Percentiles rank a stretch among this genome's conserved stretches.
phyloP scores from a whole-genome alignment of 192 early-diverging fungal species.

The Paraglomus brasilianum region DNA sequence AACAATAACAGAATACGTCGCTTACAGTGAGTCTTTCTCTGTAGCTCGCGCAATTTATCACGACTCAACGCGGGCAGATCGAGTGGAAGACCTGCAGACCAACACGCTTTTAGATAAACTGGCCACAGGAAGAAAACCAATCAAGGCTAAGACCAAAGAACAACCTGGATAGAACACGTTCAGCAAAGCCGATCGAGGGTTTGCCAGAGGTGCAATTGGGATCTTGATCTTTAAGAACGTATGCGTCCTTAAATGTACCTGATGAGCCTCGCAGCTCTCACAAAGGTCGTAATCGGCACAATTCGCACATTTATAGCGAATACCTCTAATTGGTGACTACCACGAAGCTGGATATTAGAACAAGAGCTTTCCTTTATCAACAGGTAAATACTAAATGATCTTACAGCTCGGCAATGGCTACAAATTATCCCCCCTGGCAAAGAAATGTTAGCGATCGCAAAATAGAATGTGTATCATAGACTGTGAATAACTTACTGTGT shows the following conservation, averaged over 20 bases:
- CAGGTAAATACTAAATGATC: too few relatives aligned
- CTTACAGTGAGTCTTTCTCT: conserved; percentile 70
- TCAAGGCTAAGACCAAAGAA: conserved; percentile 30
- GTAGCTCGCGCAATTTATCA: conserved; percentile 49
- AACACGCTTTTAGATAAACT: too few relatives aligned
- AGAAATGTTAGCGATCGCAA: neutral
- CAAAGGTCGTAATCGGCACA: conserved; percentile 94
- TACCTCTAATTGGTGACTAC: conserved; percentile 74
- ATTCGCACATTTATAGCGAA: conserved; percentile 91
- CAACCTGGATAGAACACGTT: conserved; percentile 78
- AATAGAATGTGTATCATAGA: neutral
- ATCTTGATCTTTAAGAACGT: conserved; percentile 88
- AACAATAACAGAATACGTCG: neutral
- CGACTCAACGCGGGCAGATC: conserved; percentile 20
- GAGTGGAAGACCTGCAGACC: too few relatives aligned
- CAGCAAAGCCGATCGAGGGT: conserved; percentile 70
- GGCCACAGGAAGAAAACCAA: conserved; percentile 12
- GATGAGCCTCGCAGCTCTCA: conserved; percentile 82
- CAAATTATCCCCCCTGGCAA: conserved; percentile 81
- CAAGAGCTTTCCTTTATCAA: too few relatives aligned
- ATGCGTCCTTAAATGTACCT: conserved; percentile 78
- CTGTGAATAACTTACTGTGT: conserved; percentile 45
- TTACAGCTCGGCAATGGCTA: conserved; percentile 77
- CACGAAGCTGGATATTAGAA: too few relatives aligned
- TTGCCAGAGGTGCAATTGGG: conserved; percentile 87